phyloP scores from a whole-genome alignment of 306 rosid genomes.

The Datisca glomerata region DNA sequence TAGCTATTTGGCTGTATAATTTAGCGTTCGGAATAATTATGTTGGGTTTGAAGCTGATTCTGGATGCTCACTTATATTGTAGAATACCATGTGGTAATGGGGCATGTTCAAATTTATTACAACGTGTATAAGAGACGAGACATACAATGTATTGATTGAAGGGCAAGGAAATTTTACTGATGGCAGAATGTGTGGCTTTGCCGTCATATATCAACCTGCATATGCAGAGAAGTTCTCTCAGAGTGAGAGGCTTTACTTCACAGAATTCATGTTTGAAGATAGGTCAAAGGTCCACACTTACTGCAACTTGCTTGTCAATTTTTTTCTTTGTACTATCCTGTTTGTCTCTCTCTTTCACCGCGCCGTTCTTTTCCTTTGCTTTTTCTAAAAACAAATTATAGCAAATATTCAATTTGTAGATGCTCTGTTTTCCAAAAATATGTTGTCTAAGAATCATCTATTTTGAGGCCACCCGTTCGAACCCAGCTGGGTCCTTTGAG shows the following conservation, averaged over 20 bases:
- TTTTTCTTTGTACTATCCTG: neutral
- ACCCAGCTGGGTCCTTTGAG: no score
- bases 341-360: neutral
- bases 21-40: no score
- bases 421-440: neutral
- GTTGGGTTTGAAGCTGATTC: no score
- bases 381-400: neutral
- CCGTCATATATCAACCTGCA: constrained; percentile 41
- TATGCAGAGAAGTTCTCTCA: constrained; percentile 19
- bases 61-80: neutral
- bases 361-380: constrained; percentile 1
- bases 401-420: neutral
- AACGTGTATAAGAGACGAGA: constrained; percentile 6
- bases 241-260: constrained; percentile 14
- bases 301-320: constrained; percentile 1
- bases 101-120: constrained; percentile 12
- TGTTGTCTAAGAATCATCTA: neutral
- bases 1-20: no score
- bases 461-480: no score
- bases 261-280: constrained; percentile 16
- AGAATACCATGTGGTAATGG: constrained; percentile 6
- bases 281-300: constrained; percentile 28
- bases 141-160: constrained; percentile 35
- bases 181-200: constrained; percentile 63
- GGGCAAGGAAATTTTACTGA: constrained; percentile 14